A percentile compares a stretch with the other conserved stretches of the same genome.
These are phyloP conservation scores for Ophiocordyceps camponoti-leonardi DNA, from an alignment of 2,329 filamentous ascomycete genomes.

Conservation along the genomic window DNA sequence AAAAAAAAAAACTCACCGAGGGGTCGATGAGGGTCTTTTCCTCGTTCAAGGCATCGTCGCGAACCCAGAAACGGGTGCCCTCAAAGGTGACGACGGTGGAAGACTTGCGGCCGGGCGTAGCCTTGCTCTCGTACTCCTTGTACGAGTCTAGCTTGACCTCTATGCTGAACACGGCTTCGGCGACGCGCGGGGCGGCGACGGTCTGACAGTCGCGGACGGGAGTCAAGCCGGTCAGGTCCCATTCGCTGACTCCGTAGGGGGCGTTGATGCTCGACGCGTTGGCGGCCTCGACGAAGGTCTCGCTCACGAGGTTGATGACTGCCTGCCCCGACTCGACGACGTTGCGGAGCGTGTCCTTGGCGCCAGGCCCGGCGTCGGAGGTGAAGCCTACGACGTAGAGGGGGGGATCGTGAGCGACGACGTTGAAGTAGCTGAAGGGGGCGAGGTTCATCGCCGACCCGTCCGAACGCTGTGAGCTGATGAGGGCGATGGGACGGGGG, in stretches of 20 bases:
- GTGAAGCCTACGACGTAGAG: slow-evolving; percentile 50
- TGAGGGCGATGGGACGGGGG: slow-evolving; percentile 61
- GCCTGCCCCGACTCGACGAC: slow-evolving; percentile 34
- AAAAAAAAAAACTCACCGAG: slow-evolving; percentile 25
- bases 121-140: slow-evolving; percentile 61
- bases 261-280: slow-evolving; percentile 68
- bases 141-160: slow-evolving; percentile 63
- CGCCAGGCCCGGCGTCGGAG: slow-evolving; percentile 17
- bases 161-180: slow-evolving; percentile 67
- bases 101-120: slow-evolving; percentile 55
- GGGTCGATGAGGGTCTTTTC: slow-evolving; percentile 60
- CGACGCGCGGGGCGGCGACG: slow-evolving; percentile 56
- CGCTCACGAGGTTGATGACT: slow-evolving; percentile 73
- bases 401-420: slow-evolving; percentile 75
- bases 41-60: slow-evolving; percentile 75
- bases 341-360: slow-evolving; percentile 69
- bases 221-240: slow-evolving; percentile 61
- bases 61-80: slow-evolving; percentile 73
- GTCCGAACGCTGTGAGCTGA: slow-evolving; percentile 39
- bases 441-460: slow-evolving; percentile 56
- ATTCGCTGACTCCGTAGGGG: slow-evolving; percentile 62
- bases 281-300: slow-evolving; percentile 73
- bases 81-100: slow-evolving; percentile 63
- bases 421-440: slow-evolving; percentile 73
- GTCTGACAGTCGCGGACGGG: slow-evolving; percentile 44